Base-by-base conservation (phyloP, 2,329 filamentous ascomycete species). In the Xylaria sp. region DNA sequence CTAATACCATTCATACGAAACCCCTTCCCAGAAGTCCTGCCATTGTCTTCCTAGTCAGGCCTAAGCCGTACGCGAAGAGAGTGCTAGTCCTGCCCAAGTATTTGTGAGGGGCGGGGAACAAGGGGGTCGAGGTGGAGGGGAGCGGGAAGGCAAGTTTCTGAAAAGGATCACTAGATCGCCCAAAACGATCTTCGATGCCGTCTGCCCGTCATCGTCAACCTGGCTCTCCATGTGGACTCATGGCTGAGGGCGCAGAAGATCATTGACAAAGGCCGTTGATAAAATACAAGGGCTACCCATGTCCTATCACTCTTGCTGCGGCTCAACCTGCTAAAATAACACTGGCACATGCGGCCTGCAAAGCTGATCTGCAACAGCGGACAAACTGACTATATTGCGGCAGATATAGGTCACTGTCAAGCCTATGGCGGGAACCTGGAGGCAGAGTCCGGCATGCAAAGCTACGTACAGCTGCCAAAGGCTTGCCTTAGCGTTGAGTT, bases 121-220 rank as follows among this genome's bases (percentile, higher is more conserved):
- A 62, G 55, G 63, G 59, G 46, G 48, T 44, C 45, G 55, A 57
- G 61, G 64, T 67, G 64, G 66, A 63, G 61, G n/a, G n/a, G 62
- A 57, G 48, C 64, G 61, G 62, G 57, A 67, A 66, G 29, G 64
- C 66, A 66, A 54, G 57, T 62, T 52, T 62, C 63, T 63, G 60
- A 59, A 66, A 65, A 61, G 29, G 54, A 48, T 43, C 20, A 43
- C 17, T 34, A 42, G 41, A 54, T 55, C 48, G 42, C 52, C 56
- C 24, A 56, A 59, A 56, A 48, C 57, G 57, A 56, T 47, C 56
- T 52, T 56, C 46, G 56, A 60, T 57, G 55, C 59, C 43, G 51
- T 60, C 45, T 48, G 39, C 42, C 54, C 43, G 52, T 54, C 48
- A 57, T 49, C 46, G 40, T 45, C 50, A 54, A 54, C 48, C 54